These are phyloP conservation scores for Codiaeum variegatum DNA, from an alignment of 441 rosid genomes.

Conservation along the genomic window DNA sequence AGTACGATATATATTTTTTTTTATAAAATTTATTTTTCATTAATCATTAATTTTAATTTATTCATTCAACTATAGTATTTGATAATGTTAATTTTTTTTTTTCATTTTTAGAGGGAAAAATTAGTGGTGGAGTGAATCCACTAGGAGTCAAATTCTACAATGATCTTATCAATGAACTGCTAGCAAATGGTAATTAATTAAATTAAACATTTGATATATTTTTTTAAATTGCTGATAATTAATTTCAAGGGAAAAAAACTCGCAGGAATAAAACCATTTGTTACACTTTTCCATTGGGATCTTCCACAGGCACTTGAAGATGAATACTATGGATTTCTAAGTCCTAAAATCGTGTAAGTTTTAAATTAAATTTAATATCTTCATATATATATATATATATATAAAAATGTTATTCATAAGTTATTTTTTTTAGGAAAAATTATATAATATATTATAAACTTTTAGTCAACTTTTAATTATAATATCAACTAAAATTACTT, in stretches of 20 bases:
- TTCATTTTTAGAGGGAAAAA: constrained; percentile 35
- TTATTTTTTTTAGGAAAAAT: no score
- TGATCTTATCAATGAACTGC: constrained; percentile 46
- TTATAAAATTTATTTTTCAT: no score
- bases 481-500: no score
- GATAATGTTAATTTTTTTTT: not conserved
- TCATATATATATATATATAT: no score
- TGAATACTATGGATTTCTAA: constrained; percentile 27
- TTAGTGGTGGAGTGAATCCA: constrained; percentile 49
- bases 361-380: not conserved
- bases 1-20: constrained; percentile 26
- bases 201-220: no score
- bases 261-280: constrained; percentile 29
- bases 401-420: no score
- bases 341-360: constrained; percentile 32
- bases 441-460: no score
- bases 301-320: constrained; percentile 32
- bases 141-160: constrained; percentile 33
- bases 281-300: constrained; percentile 33
- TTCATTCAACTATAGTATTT: no score
- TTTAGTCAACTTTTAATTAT: no score
- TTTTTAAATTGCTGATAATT: not conserved
- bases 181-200: constrained; percentile 32
- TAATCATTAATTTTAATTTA: no score
- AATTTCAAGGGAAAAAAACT: no score